Evolutionary conservation across 495 filamentous ascomycete species (phyloP).

Genomic region (Xylaria castorea): DNA sequence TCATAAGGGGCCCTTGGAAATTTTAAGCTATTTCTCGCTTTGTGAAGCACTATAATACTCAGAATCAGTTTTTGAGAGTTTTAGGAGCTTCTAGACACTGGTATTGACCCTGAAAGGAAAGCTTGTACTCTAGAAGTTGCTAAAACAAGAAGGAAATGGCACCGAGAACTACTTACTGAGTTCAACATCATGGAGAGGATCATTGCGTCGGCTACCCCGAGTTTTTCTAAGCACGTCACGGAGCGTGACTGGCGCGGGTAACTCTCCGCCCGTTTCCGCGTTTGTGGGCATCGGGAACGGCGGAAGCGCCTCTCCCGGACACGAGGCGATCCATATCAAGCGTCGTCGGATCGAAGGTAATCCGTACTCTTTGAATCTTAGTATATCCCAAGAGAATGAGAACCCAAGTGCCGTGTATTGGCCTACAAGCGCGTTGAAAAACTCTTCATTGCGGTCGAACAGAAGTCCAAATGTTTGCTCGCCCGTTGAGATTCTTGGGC

Average conservation of each 20-base stretch:
- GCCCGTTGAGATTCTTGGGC: slow-evolving; percentile 74
- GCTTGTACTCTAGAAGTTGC: not conserved
- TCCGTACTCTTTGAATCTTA: slow-evolving; percentile 53
- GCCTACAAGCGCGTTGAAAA: slow-evolving; percentile 64
- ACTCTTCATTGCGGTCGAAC: slow-evolving; percentile 50
- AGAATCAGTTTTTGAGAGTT: not conserved
- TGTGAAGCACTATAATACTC: not conserved
- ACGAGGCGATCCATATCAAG: slow-evolving; percentile 72
- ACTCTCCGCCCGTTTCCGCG: slow-evolving; percentile 50
- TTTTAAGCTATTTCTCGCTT: slow-evolving; percentile 21
- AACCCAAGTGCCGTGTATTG: slow-evolving; percentile 71
- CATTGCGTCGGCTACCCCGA: slow-evolving; percentile 48
- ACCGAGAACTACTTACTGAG: not conserved
- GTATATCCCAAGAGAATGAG: slow-evolving; percentile 62
- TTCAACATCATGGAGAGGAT: slow-evolving; percentile 35
- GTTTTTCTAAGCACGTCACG: slow-evolving; percentile 41
- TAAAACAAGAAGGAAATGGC: not conserved
- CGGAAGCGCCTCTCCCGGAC: slow-evolving; percentile 75
- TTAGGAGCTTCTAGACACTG: too few relatives aligned
- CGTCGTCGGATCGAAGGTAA: slow-evolving; percentile 50
- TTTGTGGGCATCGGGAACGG: slow-evolving; percentile 72
- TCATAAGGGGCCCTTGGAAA: slow-evolving; percentile 40
- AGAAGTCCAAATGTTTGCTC: slow-evolving; percentile 78
- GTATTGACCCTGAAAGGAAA: too few relatives aligned
- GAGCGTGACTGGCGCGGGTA: slow-evolving; percentile 34